Base-by-base conservation (phyloP, 2,329 filamentous ascomycete genomes). In the Aspergillus puulaauensis region DNA sequence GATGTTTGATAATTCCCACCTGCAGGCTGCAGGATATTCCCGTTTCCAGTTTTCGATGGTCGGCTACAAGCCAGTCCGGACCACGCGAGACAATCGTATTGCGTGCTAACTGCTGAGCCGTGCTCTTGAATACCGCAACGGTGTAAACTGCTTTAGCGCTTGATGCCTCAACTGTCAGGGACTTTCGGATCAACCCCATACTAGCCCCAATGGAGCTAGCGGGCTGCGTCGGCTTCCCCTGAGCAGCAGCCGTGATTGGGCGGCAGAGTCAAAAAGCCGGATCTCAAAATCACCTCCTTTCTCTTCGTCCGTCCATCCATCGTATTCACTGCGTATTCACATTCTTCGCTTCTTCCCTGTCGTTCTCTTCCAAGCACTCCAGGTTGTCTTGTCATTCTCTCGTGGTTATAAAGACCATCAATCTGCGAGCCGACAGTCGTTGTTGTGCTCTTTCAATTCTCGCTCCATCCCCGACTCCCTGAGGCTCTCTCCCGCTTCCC, bases 271-370 rank as follows among this genome's bases (percentile, higher is more conserved):
- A 61, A 59, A 58, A 61, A 60, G 54, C 57, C 56, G 41, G 61
- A 60, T 53, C 49, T 27, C 56, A 58, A 50, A 58, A 61, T 54
- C 57, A 62, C 59, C 63, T 64, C 63, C 63, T 66, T 66, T 65
- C 58, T 63, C 59, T 57, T 33, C 61, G 64, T 65, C 61, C 58
- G 63, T 61, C 58, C 39, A 17, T 39, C 59, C 49, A 37, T 50
- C 59, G 56, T 53, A 59, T 59, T 54, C 37, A 53, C 48, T 15
- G 41, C 56, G 53, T 52, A 56, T 57, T 59, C 46, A 15, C 52
- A 51, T 40, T 61, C 35, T 45, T 47, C 21, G 48, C 55, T 59
- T 50, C 56, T 44, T 62, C 45, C 44, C 37, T 31, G 39, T 49
- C 45, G 39, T 33, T 44, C 27, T 45, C 23, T 54, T 27, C 15